Evolutionary conservation across 257 asterid species (phyloP), one percentile per base, ranked within the genome.

Genomic region (Agastache rugosa): DNA sequence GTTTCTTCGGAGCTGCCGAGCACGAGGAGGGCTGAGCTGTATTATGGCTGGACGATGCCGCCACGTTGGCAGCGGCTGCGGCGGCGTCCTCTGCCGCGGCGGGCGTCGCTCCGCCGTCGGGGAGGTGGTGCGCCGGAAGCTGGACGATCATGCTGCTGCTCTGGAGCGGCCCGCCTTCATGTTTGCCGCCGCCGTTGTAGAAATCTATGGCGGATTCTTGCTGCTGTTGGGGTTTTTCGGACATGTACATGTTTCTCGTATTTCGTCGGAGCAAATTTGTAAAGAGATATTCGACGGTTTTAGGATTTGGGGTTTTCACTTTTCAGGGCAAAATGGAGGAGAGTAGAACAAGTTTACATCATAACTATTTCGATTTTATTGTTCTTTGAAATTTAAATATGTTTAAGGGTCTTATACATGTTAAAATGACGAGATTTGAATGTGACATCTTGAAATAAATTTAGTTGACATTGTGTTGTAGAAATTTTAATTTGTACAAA

Each of bases 1-100:
- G 80, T 58, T 91, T 93, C 85, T 93, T 93, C 2, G 96, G 83
- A 53, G 83, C 90, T 1, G 86, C 72, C 14, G 83, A 73, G 11
- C 80, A 72, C 44, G 81, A 16, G 0, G 87, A 81, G 77, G 22
- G 45, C 19, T 75, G 27, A 88, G 68, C 19, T 2, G 77, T 44
- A 50, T 64, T 67, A 51, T 77, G 85, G 55, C 71, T 80, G 60
- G 74, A 17, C 47, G 59, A 11, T 8, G 63, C 19, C 16, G 63
- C 19, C 31, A 56, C 37, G 63, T 4, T 11, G n/a, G 55, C 27
- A 45, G 62, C 16, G 70, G 27, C 27, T 51, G 62, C 27, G 70
- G 10, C 22, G 71, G 55, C 37, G 64, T 85, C 87, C 0, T 85
- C 89, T 6, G 82, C 78, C 63, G 69, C 75, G 39, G 74, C 60